Evolutionary conservation across 345 rosid genomes (phyloP).

Genomic region (Barbarea vulgaris): DNA sequence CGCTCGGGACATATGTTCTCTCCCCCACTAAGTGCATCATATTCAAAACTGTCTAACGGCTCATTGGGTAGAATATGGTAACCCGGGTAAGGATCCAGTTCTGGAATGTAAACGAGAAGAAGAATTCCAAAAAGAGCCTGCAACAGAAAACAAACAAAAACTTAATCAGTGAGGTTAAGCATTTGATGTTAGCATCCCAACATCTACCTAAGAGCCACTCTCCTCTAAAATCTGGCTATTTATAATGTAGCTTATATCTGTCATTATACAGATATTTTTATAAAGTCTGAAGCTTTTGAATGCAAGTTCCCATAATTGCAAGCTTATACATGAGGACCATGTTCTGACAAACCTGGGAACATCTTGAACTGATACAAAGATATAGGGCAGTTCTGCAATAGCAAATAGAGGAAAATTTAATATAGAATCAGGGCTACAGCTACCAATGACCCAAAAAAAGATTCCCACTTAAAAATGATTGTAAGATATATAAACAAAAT

Average conservation of each 20-base stretch:
- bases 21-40: conserved; percentile 75
- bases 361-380: conserved; percentile 60
- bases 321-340: not conserved
- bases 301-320: too few species aligned
- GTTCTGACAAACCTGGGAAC: conserved; percentile 68
- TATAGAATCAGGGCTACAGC: not conserved
- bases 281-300: conserved; percentile 2
- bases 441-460: not conserved
- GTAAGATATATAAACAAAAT: not conserved
- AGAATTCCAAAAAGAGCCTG: conserved; percentile 80
- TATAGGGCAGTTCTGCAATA: conserved; percentile 58
- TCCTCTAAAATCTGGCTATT: too few species aligned
- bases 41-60: conserved; percentile 55
- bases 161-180: too few species aligned
- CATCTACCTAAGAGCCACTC: too few species aligned
- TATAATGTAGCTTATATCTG: too few species aligned
- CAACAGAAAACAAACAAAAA: conserved; percentile 23
- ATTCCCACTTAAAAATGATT: not conserved
- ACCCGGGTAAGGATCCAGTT: conserved; percentile 70
- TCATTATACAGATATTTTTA: too few species aligned
- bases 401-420: conserved; percentile 25
- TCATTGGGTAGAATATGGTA: conserved; percentile 55
- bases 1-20: conserved; percentile 85
- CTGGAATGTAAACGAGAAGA: conserved; percentile 68
- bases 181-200: too few species aligned